A percentile compares a stretch with the other conserved stretches of the same genome.
Conservation (phyloP, 257 asterid species). For the Cynanchum wilfordii region DNA sequence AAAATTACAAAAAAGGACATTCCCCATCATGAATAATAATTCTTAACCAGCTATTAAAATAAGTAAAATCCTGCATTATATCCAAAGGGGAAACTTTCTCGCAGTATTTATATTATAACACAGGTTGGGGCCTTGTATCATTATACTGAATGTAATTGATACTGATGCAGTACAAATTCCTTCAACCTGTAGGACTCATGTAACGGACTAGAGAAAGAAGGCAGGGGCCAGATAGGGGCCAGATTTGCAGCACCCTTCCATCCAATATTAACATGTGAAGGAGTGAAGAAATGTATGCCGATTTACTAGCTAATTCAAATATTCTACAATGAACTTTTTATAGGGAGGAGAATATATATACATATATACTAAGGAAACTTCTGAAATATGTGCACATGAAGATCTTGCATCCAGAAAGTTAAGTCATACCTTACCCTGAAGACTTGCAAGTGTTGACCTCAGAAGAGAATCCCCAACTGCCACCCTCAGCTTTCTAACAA, state of each 20-base stretch:
- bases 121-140: background rate
- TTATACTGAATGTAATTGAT: background rate
- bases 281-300: background rate
- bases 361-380: background rate
- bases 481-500: constrained; percentile 60
- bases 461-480: constrained; percentile 67
- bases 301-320: no score
- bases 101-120: background rate
- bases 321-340: no score
- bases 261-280: background rate
- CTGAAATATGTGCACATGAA: background rate
- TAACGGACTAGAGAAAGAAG: background rate
- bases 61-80: background rate
- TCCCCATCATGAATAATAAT: background rate
- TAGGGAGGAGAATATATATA: no score
- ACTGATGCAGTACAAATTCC: background rate
- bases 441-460: constrained; percentile 56
- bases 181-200: background rate
- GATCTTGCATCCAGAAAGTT: background rate
- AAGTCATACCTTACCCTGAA: constrained; percentile 49
- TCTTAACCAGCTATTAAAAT: background rate
- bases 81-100: background rate
- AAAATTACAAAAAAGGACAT: background rate
- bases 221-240: no score
- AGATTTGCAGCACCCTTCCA: background rate